Evolutionary conservation across 2,329 filamentous ascomycete species (phyloP).

Genomic region (Juglanconis oblonga): DNA sequence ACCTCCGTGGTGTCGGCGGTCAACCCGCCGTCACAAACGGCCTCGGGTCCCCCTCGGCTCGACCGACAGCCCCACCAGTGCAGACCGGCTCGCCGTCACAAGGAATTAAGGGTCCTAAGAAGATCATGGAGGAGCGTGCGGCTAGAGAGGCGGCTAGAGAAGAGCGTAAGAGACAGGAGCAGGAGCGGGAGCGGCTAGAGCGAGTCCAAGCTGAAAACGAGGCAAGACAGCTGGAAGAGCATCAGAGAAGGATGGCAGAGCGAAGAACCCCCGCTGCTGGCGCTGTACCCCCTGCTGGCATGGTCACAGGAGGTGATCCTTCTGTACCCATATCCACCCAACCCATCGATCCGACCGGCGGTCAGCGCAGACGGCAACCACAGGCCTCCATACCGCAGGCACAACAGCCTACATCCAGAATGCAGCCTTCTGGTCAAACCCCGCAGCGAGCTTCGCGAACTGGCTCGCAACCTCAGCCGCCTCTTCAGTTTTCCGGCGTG

Average conservation of each 20-base stretch:
- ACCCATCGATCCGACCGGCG: conserved; percentile 30
- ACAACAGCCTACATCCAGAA: conserved; percentile 17
- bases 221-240: conserved; percentile 51
- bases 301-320: conserved; percentile 22
- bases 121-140: conserved; percentile 85
- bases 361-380: conserved; percentile 32
- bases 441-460: conserved; percentile 22
- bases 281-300: conserved; percentile 29
- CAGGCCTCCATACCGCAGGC: conserved; percentile 18
- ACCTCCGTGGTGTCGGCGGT: conserved; percentile 61
- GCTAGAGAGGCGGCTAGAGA: conserved; percentile 68
- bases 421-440: conserved; percentile 18
- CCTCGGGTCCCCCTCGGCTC: conserved; percentile 44
- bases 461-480: conserved; percentile 25
- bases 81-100: conserved; percentile 53
- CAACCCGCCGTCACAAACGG: conserved; percentile 54
- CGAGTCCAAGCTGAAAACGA: conserved; percentile 58
- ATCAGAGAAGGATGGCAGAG: conserved; percentile 56
- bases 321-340: conserved; percentile 25
- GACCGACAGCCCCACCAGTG: conserved; percentile 46
- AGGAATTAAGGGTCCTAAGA: conserved; percentile 77
- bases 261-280: conserved; percentile 55
- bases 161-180: conserved; percentile 41
- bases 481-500: conserved; percentile 22
- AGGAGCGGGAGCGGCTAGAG: conserved; percentile 63